Percentiles rank a stretch among this genome's conserved stretches.
These are phyloP conservation scores for Aquilaria agallochum DNA, from an alignment of 441 rosid species.

Conservation along the genomic window DNA sequence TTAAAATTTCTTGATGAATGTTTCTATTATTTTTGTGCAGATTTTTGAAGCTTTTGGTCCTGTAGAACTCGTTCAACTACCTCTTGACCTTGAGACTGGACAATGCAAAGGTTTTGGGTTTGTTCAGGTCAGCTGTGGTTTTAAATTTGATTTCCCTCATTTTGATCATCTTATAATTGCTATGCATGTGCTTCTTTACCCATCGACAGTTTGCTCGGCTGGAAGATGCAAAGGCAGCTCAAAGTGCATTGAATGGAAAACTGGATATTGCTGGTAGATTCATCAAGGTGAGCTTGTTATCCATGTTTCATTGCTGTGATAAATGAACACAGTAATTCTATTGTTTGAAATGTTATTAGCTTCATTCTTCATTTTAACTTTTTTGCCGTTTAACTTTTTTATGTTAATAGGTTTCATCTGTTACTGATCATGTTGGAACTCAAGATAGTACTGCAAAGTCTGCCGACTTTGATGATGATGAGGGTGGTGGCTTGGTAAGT, in stretches of 20 bases:
- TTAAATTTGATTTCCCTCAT: constrained; percentile 8
- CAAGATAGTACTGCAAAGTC: constrained; percentile 73
- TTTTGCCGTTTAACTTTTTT: constrained; percentile 6
- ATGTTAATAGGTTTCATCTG: constrained; percentile 68
- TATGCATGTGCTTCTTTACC: constrained; percentile 9
- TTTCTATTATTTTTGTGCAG: constrained; percentile 28
- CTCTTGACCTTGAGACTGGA: constrained; percentile 86
- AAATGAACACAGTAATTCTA: not conserved
- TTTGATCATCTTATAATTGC: constrained; percentile 1
- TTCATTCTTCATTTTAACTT: constrained; percentile 1
- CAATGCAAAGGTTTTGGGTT: constrained; percentile 97
- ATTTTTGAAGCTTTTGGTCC: constrained; percentile 91
- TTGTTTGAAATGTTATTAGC: not conserved
- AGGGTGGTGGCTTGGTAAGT: constrained; percentile 92
- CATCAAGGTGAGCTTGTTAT: constrained; percentile 54
- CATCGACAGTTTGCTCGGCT: constrained; percentile 70
- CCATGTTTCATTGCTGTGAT: not conserved
- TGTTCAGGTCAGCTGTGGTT: constrained; percentile 65
- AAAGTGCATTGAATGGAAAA: constrained; percentile 78
- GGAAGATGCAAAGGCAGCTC: constrained; percentile 89
- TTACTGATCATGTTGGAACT: constrained; percentile 75
- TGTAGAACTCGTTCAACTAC: constrained; percentile 91
- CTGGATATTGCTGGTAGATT: constrained; percentile 88
- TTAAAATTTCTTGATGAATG: not conserved
- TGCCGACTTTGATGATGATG: constrained; percentile 96